A percentile compares a stretch with the other conserved stretches of the same genome.
These are phyloP conservation scores for Hibiscus syriacus DNA, from an alignment of 345 rosid genomes.

Conservation along the genomic window DNA sequence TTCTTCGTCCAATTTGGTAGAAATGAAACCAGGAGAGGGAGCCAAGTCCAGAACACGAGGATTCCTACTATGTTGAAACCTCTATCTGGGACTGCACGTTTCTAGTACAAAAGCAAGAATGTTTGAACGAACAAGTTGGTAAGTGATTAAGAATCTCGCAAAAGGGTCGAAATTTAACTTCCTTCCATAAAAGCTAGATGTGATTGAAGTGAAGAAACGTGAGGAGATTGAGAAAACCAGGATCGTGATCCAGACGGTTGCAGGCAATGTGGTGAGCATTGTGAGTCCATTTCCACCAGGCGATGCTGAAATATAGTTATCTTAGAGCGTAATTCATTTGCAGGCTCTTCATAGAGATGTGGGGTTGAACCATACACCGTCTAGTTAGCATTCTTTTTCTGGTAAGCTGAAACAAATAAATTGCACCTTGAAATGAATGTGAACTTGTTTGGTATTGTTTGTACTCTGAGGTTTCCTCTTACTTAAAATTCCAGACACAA, in stretches of 20 bases:
- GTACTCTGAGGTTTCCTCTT: neutral
- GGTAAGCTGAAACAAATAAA: conserved; percentile 38
- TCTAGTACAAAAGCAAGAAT: too few species aligned
- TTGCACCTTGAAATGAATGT: neutral
- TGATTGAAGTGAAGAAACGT: conserved; percentile 46
- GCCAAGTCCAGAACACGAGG: conserved; percentile 87
- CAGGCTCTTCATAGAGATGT: conserved; percentile 61
- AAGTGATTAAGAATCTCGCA: too few species aligned
- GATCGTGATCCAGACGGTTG: conserved; percentile 87
- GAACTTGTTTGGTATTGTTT: neutral
- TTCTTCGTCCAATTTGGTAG: conserved; percentile 79
- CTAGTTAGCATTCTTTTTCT: conserved; percentile 53
- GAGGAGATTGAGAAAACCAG: conserved; percentile 78
- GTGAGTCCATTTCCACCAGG: too few species aligned
- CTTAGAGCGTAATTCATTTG: conserved; percentile 17
- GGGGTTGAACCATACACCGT: conserved; percentile 35
- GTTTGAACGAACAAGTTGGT: too few species aligned
- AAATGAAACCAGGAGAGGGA: conserved; percentile 69
- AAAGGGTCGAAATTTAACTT: too few species aligned
- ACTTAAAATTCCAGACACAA: neutral
- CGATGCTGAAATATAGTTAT: neutral
- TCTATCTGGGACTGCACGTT: too few species aligned
- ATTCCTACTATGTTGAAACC: conserved; percentile 62
- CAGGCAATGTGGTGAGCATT: too few species aligned
- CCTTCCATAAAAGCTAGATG: conserved; percentile 62